Evolutionary conservation across 306 rosid species (phyloP).

Genomic region (Corylus avellana): DNA sequence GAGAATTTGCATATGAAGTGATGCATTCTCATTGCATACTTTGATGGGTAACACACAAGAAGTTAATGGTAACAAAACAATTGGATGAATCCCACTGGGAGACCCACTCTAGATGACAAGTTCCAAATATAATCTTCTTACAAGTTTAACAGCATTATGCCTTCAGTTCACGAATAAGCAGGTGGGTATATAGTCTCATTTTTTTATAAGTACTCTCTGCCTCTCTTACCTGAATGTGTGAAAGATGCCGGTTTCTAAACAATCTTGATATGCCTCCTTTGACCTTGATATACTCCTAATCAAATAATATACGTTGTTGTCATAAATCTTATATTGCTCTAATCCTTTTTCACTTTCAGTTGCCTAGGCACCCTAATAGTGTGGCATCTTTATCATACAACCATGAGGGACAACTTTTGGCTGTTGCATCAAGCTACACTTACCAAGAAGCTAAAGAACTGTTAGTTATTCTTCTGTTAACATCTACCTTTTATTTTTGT

Average conservation of each 20-base stretch:
- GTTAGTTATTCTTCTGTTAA: conserved; percentile 38
- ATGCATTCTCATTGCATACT: background rate
- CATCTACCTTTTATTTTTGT: conserved; percentile 9
- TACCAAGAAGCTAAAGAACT: conserved; percentile 75
- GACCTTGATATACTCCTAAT: background rate
- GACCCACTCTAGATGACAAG: background rate
- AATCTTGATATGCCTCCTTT: background rate
- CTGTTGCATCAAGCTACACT: conserved; percentile 82
- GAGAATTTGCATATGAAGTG: background rate
- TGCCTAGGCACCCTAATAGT: conserved; percentile 70
- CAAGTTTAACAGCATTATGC: background rate
- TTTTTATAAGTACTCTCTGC: background rate
- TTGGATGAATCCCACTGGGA: background rate
- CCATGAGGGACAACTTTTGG: conserved; percentile 65
- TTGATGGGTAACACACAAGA: background rate
- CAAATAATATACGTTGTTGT: background rate
- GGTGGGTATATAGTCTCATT: background rate
- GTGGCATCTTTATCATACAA: conserved; percentile 75
- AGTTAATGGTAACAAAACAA: background rate
- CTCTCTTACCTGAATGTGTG: background rate
- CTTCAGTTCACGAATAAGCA: background rate
- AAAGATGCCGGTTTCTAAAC: background rate
- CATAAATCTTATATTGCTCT: conserved; percentile 5
- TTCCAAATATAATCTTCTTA: background rate
- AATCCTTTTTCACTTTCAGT: conserved; percentile 43